phyloP scores from a whole-genome alignment of 148 eudicot species.

The Silene uniflora region DNA sequence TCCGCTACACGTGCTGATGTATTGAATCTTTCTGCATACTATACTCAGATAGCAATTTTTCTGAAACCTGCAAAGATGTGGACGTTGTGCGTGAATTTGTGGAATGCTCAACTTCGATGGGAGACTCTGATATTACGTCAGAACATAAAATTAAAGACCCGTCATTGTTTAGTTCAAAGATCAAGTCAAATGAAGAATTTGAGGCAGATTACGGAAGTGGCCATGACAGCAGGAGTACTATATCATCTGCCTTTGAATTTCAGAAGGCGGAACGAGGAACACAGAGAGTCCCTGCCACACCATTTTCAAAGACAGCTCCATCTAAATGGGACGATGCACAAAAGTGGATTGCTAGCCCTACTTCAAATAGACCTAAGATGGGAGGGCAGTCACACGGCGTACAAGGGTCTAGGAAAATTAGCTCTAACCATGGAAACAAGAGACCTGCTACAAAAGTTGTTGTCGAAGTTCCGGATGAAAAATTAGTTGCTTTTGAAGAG shows the following conservation, averaged over 20 bases:
- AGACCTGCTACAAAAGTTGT: constrained; percentile 46
- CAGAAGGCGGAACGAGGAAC: constrained; percentile 52
- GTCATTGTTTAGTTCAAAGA: constrained; percentile 22
- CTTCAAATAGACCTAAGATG: constrained; percentile 41
- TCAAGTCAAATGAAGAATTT: constrained; percentile 35
- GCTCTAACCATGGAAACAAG: constrained; percentile 39
- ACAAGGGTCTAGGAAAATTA: constrained; percentile 36
- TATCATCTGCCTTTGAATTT: constrained; percentile 54
- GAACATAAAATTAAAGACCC: constrained; percentile 17
- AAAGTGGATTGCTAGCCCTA: constrained; percentile 76
- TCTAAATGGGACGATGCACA: constrained; percentile 90
- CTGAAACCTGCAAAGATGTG: constrained; percentile 39
- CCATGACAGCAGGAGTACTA: constrained; percentile 31
- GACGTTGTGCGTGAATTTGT: constrained; percentile 32
- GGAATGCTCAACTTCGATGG: constrained; percentile 33
- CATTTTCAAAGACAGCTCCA: constrained; percentile 64
- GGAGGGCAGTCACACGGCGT: constrained; percentile 36
- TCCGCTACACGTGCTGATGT: not conserved
- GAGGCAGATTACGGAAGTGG: constrained; percentile 40
- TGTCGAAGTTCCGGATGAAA: constrained; percentile 57
- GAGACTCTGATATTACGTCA: constrained; percentile 21
- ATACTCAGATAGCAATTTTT: constrained; percentile 26
- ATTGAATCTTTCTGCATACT: not conserved
- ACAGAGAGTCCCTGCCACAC: constrained; percentile 46
- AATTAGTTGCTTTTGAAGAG: constrained; percentile 52